Conservation (phyloP, 2,329 filamentous ascomycete genomes). For the Phaeoacremonium minimum region DNA sequence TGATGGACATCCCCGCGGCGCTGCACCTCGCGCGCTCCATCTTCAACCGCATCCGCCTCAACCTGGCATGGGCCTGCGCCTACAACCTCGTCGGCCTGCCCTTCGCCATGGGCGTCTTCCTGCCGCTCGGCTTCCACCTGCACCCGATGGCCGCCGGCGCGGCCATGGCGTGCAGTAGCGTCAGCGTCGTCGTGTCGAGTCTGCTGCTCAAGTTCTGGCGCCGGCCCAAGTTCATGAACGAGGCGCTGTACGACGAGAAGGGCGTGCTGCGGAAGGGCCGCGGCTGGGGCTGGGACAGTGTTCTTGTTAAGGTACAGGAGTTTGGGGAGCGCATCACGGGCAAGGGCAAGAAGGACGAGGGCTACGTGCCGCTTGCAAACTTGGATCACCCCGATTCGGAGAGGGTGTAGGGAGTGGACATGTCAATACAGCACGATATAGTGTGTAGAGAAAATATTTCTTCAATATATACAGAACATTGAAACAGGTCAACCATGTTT, state of each 20-base stretch:
- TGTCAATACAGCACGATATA: no score
- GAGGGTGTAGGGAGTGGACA: no score
- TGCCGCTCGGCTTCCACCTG: constrained; percentile 81
- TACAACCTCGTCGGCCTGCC: constrained; percentile 92
- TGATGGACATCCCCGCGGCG: constrained; percentile 88
- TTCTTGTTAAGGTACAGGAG: constrained; percentile 38
- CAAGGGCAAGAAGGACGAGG: constrained; percentile 36
- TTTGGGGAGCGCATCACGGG: constrained; percentile 28
- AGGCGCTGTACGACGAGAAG: constrained; percentile 58
- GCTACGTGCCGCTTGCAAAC: constrained; percentile 56
- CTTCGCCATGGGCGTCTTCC: constrained; percentile 94
- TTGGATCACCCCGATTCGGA: constrained; percentile 29
- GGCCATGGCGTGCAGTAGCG: constrained; percentile 87
- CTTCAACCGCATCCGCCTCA: constrained; percentile 89
- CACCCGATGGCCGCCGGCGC: constrained; percentile 93
- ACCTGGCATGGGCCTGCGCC: constrained; percentile 85
- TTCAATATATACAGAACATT: no score
- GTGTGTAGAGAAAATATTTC: not conserved
- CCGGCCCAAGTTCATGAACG: constrained; percentile 81
- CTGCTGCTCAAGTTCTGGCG: constrained; percentile 84
- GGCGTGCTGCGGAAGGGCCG: constrained; percentile 36
- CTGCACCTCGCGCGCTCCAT: constrained; percentile 79
- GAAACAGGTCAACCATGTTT: no score
- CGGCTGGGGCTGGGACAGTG: constrained; percentile 33
- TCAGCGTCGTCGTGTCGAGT: constrained; percentile 83